Conservation (phyloP, 2,329 filamentous ascomycete genomes). For the Talaromyces rugulosus region DNA sequence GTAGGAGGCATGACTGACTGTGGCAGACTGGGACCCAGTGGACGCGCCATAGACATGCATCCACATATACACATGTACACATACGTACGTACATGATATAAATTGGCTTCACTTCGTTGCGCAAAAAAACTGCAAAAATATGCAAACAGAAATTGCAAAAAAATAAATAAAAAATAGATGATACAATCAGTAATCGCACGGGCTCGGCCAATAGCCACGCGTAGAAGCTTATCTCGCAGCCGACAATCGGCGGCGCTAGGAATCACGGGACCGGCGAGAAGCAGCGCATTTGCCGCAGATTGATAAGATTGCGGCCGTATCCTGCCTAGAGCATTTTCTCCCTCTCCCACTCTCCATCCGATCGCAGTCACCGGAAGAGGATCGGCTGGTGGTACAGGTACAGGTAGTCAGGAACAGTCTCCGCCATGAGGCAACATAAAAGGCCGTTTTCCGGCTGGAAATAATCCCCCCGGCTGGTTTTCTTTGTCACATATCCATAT, state of each 20-base stretch:
- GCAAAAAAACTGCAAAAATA: not conserved
- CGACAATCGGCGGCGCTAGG: not conserved
- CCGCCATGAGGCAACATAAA: not conserved
- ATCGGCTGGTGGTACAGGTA: not conserved
- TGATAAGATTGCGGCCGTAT: not conserved
- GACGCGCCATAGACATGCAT: slow-evolving; percentile 12
- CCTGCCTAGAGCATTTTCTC: not conserved
- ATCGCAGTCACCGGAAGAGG: not conserved
- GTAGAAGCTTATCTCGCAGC: not conserved
- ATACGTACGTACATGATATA: not conserved
- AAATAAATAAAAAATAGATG: not conserved
- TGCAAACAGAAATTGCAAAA: not conserved
- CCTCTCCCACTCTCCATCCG: not conserved
- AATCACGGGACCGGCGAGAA: not conserved
- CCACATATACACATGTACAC: not conserved
- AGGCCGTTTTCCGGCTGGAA: not conserved
- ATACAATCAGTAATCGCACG: not conserved
- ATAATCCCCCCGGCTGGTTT: not conserved
- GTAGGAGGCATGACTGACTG: not conserved
- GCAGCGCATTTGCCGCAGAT: not conserved
- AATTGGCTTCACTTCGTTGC: no score
- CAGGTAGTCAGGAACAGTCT: not conserved
- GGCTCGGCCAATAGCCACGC: not conserved
- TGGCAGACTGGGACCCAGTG: slow-evolving; percentile 20
- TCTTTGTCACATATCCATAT: not conserved